phyloP scores from a whole-genome alignment of 2,329 filamentous ascomycete genomes.

The Sarocladium strictum region DNA sequence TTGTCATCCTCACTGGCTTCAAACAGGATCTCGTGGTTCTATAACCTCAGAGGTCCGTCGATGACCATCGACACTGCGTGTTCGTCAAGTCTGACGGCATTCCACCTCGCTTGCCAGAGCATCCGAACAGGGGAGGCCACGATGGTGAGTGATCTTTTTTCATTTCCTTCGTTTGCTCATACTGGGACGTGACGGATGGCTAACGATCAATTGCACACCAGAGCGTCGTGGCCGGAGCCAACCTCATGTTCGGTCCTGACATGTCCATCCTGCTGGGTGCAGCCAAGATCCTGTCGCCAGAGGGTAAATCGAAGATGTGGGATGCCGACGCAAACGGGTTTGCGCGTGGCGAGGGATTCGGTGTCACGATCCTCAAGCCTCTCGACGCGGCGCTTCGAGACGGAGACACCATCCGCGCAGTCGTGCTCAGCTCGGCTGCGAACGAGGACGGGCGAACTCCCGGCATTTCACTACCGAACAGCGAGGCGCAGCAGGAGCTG shows the following conservation, averaged over 20 bases:
- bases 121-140: slow-evolving; percentile 31
- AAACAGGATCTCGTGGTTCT: slow-evolving; percentile 47
- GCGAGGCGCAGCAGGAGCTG: slow-evolving; percentile 31
- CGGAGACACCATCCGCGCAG: slow-evolving; percentile 27
- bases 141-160: slow-evolving; percentile 43
- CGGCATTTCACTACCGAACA: slow-evolving; percentile 45
- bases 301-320: slow-evolving; percentile 13
- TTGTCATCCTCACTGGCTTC: slow-evolving; percentile 36
- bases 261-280: slow-evolving; percentile 50
- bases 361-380: slow-evolving; percentile 29
- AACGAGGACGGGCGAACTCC: slow-evolving; percentile 29
- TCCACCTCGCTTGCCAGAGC: slow-evolving; percentile 42
- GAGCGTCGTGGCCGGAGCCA: slow-evolving; percentile 25
- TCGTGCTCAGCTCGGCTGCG: slow-evolving; percentile 23
- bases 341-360: slow-evolving; percentile 36
- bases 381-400: slow-evolving; percentile 33
- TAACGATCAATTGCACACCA: too few relatives aligned
- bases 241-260: slow-evolving; percentile 21
- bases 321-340: slow-evolving; percentile 32
- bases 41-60: slow-evolving; percentile 45
- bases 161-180: slow-evolving; percentile 35
- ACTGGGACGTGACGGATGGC: slow-evolving; percentile 27
- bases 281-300: slow-evolving; percentile 22
- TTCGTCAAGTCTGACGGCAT: slow-evolving; percentile 39
- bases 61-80: slow-evolving; percentile 46